Evolutionary conservation across 371 early-diverging fungal species (phyloP).

Genomic region (Sporodiniella umbellata): DNA sequence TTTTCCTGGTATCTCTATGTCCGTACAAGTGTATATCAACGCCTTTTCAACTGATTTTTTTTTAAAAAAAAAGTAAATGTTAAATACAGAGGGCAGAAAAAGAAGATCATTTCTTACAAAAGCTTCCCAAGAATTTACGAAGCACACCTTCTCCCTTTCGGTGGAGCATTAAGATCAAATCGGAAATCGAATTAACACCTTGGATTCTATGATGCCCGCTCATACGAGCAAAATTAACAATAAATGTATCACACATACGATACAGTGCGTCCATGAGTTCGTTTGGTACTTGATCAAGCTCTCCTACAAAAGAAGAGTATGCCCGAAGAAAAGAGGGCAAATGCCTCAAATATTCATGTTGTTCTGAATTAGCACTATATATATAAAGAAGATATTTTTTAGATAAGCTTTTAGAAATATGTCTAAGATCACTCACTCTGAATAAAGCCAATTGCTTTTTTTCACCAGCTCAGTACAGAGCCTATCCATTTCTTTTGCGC

Average conservation of each 20-base stretch:
- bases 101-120: conserved; percentile 39
- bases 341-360: conserved; percentile 37
- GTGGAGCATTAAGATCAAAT: conserved; percentile 50
- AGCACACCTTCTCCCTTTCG: conserved; percentile 48
- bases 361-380: conserved; percentile 34
- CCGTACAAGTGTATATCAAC: conserved; percentile 53
- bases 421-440: conserved; percentile 49
- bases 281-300: conserved; percentile 42
- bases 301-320: conserved; percentile 52
- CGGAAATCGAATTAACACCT: conserved; percentile 43
- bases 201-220: conserved; percentile 35
- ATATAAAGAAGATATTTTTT: background rate
- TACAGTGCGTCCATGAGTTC: conserved; percentile 48
- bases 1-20: conserved; percentile 2
- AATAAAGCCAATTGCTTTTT: conserved; percentile 55
- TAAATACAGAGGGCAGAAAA: background rate
- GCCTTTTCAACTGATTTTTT: conserved; percentile 68
- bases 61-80: background rate
- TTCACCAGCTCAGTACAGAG: conserved; percentile 49
- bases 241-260: conserved; percentile 43
- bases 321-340: conserved; percentile 65
- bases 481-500: conserved; percentile 36
- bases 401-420: no score
- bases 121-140: conserved; percentile 36
- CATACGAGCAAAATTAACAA: conserved; percentile 39